Conservation (phyloP, 2,329 filamentous ascomycete species). For the Fusarium verticillioides region DNA sequence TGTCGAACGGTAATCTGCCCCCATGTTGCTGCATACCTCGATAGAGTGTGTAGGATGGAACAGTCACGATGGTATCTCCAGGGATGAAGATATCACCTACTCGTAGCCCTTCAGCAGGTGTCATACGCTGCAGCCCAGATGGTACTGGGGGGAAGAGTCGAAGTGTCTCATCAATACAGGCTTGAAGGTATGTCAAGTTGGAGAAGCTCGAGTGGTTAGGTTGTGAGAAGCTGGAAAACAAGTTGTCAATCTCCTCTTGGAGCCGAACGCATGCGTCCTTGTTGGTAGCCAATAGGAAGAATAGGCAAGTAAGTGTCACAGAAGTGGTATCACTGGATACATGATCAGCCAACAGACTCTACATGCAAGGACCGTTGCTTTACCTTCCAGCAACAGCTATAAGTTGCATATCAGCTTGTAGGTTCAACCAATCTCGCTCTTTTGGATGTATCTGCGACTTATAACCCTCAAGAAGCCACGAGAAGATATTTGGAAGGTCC, state of each 20-base stretch:
- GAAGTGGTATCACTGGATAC: not conserved
- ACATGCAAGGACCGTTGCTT: accelerated
- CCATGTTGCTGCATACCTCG: not conserved
- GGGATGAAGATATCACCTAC: not conserved
- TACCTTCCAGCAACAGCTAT: not conserved
- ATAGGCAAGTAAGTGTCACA: not conserved
- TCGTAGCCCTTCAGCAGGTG: not conserved
- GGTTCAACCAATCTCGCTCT: not conserved
- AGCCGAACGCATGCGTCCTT: accelerated
- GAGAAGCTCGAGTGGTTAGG: not conserved
- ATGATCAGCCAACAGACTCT: accelerated
- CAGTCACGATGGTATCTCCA: not conserved
- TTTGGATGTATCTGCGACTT: not conserved
- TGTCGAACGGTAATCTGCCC: too few relatives aligned
- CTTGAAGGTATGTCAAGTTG: not conserved
- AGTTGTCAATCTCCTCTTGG: not conserved
- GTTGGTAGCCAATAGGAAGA: not conserved
- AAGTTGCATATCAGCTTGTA: not conserved
- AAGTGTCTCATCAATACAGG: not conserved
- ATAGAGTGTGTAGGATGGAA: not conserved
- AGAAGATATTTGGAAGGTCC: not conserved
- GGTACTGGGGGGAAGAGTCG: not conserved
- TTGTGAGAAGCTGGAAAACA: not conserved
- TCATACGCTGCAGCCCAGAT: not conserved
- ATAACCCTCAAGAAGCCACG: not conserved